Evolutionary conservation across 345 rosid genomes (phyloP).

Genomic region (Eucalyptus virginea): DNA sequence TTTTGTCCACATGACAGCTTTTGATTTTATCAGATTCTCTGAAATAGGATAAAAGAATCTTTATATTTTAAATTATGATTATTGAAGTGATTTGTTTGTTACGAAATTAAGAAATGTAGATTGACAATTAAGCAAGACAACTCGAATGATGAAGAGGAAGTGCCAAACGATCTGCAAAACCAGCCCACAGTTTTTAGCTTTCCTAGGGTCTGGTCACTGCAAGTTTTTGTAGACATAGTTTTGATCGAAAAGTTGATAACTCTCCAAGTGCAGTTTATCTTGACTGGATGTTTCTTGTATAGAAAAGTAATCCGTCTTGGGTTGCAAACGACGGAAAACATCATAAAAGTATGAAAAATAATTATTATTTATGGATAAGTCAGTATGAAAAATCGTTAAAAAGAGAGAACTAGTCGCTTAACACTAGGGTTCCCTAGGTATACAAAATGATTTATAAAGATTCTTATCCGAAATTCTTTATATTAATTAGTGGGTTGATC

Average conservation of each 20-base stretch:
- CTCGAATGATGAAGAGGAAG: background rate
- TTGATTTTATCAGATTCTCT: background rate
- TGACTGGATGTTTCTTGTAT: background rate
- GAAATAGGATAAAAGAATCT: background rate
- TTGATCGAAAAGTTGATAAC: background rate
- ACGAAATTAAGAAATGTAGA: background rate
- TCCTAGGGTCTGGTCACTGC: background rate
- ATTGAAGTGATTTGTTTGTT: background rate
- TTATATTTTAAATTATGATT: background rate
- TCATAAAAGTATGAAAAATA: background rate
- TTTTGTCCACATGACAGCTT: background rate
- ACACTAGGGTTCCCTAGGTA: background rate
- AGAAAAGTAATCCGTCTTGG: background rate
- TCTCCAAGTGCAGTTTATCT: background rate
- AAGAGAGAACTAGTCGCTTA: background rate
- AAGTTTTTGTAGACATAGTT: background rate
- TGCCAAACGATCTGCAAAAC: background rate
- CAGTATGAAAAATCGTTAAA: background rate
- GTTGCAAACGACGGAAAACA: background rate
- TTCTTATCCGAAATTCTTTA: background rate
- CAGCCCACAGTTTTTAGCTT: background rate
- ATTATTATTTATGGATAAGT: background rate
- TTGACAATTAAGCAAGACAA: background rate
- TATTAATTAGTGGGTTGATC: background rate
- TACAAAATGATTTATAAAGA: background rate